Conservation (phyloP, 176 grass and related monocot genomes). For the Avena atlantica region DNA sequence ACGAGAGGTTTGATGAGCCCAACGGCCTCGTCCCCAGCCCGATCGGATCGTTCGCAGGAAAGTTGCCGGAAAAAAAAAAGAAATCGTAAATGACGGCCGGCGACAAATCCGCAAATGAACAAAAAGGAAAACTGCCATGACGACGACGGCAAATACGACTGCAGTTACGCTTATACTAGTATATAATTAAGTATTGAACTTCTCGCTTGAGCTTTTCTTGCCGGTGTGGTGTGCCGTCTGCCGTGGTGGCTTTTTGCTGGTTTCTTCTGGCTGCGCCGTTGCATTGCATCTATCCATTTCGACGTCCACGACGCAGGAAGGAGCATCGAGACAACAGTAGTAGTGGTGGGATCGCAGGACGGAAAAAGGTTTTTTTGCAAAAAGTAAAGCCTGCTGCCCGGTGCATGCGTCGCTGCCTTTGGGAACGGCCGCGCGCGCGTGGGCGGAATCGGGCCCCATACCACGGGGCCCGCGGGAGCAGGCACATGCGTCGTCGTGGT, state of each 20-base stretch:
- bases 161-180: neutral
- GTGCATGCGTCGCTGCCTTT: conserved; percentile 14
- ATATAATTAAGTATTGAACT: neutral
- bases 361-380: neutral
- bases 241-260: neutral
- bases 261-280: neutral
- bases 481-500: neutral
- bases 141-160: neutral
- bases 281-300: neutral
- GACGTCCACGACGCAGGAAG: no score
- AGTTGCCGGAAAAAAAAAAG: neutral
- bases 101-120: neutral
- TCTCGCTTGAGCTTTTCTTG: neutral
- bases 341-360: no score
- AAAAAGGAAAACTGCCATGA: conserved; percentile 8
- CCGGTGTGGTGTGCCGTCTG: neutral
- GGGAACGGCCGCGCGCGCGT: conserved; percentile 15
- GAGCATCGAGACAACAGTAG: no score
- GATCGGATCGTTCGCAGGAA: neutral
- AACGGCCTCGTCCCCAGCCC: neutral
- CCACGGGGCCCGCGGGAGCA: neutral
- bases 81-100: no score
- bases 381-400: conserved; percentile 26
- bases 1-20: neutral
- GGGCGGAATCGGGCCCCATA: neutral